Percentiles rank a stretch among this genome's conserved stretches.
Evolutionary conservation across 805 yeast species (phyloP).

Genomic region (Wickerhamiella spandovensis): DNA sequence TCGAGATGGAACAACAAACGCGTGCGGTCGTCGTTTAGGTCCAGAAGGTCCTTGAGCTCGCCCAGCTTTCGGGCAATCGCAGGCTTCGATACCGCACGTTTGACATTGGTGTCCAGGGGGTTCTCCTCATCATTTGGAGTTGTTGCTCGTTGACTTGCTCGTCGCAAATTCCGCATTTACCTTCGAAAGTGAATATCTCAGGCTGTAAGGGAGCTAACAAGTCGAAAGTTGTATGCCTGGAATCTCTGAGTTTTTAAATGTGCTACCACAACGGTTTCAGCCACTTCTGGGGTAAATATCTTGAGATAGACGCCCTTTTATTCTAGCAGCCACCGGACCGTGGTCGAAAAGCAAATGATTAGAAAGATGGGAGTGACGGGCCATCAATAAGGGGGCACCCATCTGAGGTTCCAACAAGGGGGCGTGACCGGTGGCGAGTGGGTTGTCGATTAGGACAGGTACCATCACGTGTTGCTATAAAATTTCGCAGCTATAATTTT

Average conservation of each 20-base stretch:
- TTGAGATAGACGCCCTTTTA: background rate
- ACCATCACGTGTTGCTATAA: background rate
- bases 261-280: background rate
- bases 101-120: background rate
- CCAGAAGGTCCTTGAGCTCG: slow-evolving; percentile 14
- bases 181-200: background rate
- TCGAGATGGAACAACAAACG: slow-evolving; percentile 28
- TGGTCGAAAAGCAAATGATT: background rate
- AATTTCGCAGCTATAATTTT: no score
- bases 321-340: background rate
- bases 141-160: background rate
- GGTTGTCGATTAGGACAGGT: background rate
- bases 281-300: background rate
- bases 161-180: background rate
- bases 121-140: background rate
- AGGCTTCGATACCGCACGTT: background rate
- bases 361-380: background rate
- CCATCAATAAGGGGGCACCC: background rate
- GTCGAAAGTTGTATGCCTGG: background rate
- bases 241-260: background rate
- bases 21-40: slow-evolving; percentile 25
- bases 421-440: background rate
- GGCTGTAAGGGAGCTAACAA: background rate
- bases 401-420: no score
- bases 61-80: background rate